Base-by-base conservation (phyloP, 2,329 filamentous ascomycete genomes). In the Leptographium flavum region DNA sequence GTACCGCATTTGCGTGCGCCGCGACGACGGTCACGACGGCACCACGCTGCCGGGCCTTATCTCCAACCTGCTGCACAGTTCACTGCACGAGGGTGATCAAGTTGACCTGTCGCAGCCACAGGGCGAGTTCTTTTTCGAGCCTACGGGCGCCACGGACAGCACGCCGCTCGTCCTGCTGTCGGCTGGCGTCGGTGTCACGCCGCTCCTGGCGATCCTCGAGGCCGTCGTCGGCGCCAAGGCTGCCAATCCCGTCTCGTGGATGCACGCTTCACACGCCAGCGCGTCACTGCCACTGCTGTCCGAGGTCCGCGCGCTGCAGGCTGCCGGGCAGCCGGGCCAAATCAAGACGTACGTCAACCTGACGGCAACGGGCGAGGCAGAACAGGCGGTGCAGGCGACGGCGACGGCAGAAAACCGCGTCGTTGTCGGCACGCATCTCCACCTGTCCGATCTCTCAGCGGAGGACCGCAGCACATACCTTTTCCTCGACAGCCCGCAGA, bases 1-100 rank as follows among this genome's bases (percentile, higher is more conserved):
- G n/a, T 85, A 85, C 62, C 74, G 84, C 45, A 78, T 90, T 63
- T 83, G 75, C 52, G 78, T 90, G 49, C 88, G 87, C 70, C 73
- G 67, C 47, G 81, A 76, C 51, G 58, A 63, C 27, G 65, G 65
- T 21, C 53, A 56, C 21, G 46, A 54, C 45, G 54, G 56, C 25
- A 56, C 58, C 17, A 60, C 55, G 43, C 52, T 66, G 3, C 61
- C 65, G 1, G 73, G 73, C 17, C 52, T 73, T 35, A 61, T 78
- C 41, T 74, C 71, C 31, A 76, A 73, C 57, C 54, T 69, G 43
- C 62, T 79, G 23, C 70, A 76, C 58, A 59, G 60, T 40, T 54
- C 60, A 7, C 69, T 67, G 54, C 53, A 63, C 4, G 68, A 67
- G 38, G 74, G 73, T 43, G 70, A 74, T 55, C 60, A 65, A 45